These are phyloP conservation scores for Musa acuminata DNA, from an alignment of 176 grass and related monocot species.

Conservation along the genomic window DNA sequence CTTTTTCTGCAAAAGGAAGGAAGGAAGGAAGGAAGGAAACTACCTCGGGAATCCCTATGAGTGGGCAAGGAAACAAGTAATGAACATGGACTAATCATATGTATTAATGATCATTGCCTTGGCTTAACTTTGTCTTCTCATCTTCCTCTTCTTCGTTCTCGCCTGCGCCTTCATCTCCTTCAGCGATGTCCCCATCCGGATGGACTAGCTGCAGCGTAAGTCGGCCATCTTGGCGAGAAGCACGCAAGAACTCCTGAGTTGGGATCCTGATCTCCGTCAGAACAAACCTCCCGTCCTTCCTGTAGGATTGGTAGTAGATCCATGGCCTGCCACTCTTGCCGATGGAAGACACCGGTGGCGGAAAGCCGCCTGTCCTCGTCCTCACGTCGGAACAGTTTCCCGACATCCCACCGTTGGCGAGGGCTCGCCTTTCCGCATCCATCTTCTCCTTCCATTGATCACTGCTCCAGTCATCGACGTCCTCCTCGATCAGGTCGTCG, in stretches of 20 bases:
- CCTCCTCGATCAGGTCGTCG: slow-evolving; percentile 29
- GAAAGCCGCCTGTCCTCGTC: slow-evolving; percentile 37
- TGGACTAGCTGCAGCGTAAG: slow-evolving; percentile 52
- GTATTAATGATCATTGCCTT: neutral
- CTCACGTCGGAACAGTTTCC: slow-evolving; percentile 10
- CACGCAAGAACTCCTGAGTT: slow-evolving; percentile 45
- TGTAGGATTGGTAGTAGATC: slow-evolving; percentile 40
- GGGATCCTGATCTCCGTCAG: slow-evolving; percentile 61
- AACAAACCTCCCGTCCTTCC: slow-evolving; percentile 45
- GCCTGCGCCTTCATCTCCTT: neutral
- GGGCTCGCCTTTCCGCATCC: slow-evolving; percentile 4
- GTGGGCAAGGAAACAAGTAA: neutral
- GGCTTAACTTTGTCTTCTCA: neutral
- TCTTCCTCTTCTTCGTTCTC: neutral
- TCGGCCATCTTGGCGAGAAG: slow-evolving; percentile 52
- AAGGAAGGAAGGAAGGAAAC: too few relatives aligned
- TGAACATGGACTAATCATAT: neutral
- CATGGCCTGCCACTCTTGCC: slow-evolving; percentile 48
- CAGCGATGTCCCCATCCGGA: slow-evolving; percentile 11
- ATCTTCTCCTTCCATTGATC: neutral
- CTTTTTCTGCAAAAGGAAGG: too few relatives aligned
- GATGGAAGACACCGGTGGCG: slow-evolving; percentile 61
- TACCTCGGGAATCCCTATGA: neutral
- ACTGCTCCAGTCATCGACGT: neutral
- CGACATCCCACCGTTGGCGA: neutral